phyloP scores from a whole-genome alignment of 495 filamentous ascomycete genomes.

The Neurospora intermedia region DNA sequence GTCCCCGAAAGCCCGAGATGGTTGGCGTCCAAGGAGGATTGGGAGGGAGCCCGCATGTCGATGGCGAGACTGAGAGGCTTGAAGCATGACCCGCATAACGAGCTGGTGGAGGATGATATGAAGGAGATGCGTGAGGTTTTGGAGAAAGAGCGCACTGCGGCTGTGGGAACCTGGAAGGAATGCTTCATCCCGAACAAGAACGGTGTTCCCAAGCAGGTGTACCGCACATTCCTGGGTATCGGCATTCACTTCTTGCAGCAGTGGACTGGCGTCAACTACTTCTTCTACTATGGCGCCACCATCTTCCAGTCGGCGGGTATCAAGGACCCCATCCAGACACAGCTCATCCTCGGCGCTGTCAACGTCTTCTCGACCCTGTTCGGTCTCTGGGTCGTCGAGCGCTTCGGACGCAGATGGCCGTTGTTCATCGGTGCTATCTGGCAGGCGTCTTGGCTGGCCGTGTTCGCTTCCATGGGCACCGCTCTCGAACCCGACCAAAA shows the following conservation, averaged over 20 bases:
- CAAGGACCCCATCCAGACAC: constrained; percentile 50
- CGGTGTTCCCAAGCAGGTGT: constrained; percentile 49
- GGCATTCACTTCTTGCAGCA: constrained; percentile 61
- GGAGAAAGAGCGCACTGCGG: constrained; percentile 42
- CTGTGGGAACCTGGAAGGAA: constrained; percentile 43
- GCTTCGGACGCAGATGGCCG: constrained; percentile 52
- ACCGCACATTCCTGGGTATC: constrained; percentile 58
- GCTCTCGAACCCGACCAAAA: constrained; percentile 39
- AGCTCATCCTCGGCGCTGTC: constrained; percentile 60
- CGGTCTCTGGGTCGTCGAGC: constrained; percentile 59
- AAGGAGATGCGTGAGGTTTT: constrained; percentile 55
- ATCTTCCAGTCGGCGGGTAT: constrained; percentile 57
- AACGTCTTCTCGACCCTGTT: constrained; percentile 59
- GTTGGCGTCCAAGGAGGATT: constrained; percentile 42
- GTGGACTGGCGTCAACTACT: constrained; percentile 48
- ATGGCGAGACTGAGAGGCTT: constrained; percentile 59
- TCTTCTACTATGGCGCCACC: constrained; percentile 44
- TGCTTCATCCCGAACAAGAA: constrained; percentile 40
- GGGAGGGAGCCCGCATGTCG: constrained; percentile 47
- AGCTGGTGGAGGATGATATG: constrained; percentile 51
- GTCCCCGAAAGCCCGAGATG: constrained; percentile 55
- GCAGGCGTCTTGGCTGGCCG: constrained; percentile 57
- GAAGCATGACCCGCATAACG: constrained; percentile 41
- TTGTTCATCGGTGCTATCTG: constrained; percentile 55
- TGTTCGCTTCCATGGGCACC: constrained; percentile 53